Percentiles rank a stretch among this genome's conserved stretches.
Evolutionary conservation across 768 basidiomycete genomes (phyloP).

Genomic region (Mrakia gelida): DNA sequence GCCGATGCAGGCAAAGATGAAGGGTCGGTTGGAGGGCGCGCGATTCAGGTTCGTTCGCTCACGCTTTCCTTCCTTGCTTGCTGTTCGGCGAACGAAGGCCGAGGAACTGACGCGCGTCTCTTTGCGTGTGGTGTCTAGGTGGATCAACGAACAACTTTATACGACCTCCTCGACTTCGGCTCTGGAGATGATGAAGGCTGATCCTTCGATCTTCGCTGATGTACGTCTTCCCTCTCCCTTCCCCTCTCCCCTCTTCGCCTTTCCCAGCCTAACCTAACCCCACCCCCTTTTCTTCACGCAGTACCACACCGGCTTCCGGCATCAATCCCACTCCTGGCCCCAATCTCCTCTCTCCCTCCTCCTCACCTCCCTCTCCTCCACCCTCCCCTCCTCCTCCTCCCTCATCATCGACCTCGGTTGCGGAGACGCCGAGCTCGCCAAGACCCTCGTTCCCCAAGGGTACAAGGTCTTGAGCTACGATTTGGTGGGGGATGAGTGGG

Average conservation of each 20-base stretch:
- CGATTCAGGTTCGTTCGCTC: slow-evolving; percentile 23
- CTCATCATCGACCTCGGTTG: slow-evolving; percentile 92
- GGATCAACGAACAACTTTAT: slow-evolving; percentile 33
- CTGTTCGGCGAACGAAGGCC: neutral
- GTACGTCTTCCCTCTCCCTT: slow-evolving; percentile 7
- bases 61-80: neutral
- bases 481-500: slow-evolving; percentile 52
- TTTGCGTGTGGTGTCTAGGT: too few relatives aligned
- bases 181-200: slow-evolving; percentile 32
- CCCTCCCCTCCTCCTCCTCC: neutral
- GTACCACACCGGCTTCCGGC: slow-evolving; percentile 86
- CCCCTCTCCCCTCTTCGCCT: neutral
- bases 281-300: neutral
- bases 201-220: slow-evolving; percentile 28
- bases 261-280: neutral
- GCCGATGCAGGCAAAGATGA: slow-evolving; percentile 34
- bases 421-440: slow-evolving; percentile 85
- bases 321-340: slow-evolving; percentile 89
- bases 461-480: slow-evolving; percentile 44
- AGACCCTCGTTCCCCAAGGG: slow-evolving; percentile 63
- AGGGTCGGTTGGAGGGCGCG: slow-evolving; percentile 29
- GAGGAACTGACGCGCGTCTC: too few relatives aligned
- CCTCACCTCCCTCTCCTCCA: slow-evolving; percentile 54
- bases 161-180: slow-evolving; percentile 29
- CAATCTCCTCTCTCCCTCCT: slow-evolving; percentile 86